Evolutionary conservation across 768 basidiomycete genomes (phyloP).

Genomic region (Lactifluus volemus): DNA sequence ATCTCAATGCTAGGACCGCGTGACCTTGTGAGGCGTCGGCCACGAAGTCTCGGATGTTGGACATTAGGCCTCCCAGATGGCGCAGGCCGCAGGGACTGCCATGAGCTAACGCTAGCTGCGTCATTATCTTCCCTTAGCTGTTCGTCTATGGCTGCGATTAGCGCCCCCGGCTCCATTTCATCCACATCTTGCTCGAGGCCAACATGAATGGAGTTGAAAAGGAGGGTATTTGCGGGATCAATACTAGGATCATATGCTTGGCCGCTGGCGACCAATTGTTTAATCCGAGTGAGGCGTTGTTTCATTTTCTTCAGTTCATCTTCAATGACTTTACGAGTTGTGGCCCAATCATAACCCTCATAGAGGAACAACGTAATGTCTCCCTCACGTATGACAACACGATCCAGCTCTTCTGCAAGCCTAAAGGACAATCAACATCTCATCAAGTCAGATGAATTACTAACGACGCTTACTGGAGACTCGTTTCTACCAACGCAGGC

Average conservation of each 20-base stretch:
- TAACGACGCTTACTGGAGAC: constrained; percentile 37
- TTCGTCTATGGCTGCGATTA: constrained; percentile 89
- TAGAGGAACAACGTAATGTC: constrained; percentile 68
- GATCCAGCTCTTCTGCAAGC: constrained; percentile 25
- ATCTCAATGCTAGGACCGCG: constrained; percentile 81
- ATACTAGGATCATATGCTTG: constrained; percentile 73
- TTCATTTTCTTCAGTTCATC: constrained; percentile 85
- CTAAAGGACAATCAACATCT: constrained; percentile 2
- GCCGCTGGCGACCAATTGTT: constrained; percentile 85
- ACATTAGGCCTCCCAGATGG: constrained; percentile 24
- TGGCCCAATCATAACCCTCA: constrained; percentile 91
- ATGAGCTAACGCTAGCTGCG: constrained; percentile 72
- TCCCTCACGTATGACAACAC: constrained; percentile 48
- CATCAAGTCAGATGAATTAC: neutral
- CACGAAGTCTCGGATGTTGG: neutral
- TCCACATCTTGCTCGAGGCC: constrained; percentile 77
- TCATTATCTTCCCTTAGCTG: constrained; percentile 75
- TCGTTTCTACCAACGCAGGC: constrained; percentile 40
- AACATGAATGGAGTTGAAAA: constrained; percentile 93
- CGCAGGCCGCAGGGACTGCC: constrained; percentile 72
- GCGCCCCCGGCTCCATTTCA: constrained; percentile 60
- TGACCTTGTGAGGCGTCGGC: constrained; percentile 62
- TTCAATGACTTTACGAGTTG: constrained; percentile 80
- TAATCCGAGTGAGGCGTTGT: constrained; percentile 75
- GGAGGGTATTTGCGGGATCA: constrained; percentile 60